Conservation (phyloP, 306 rosid species). For the Quercus alba region DNA sequence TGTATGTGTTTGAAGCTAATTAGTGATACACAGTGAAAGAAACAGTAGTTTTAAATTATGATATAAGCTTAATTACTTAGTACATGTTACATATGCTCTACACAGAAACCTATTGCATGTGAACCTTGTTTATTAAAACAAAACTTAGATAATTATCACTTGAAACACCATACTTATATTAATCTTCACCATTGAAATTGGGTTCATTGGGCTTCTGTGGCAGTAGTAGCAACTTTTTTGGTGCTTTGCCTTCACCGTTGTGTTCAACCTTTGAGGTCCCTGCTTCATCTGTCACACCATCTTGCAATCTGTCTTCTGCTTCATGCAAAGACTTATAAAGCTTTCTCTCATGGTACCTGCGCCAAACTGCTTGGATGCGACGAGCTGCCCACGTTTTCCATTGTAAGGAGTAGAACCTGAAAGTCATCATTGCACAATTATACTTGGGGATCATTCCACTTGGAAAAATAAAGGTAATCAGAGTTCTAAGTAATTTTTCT, state of each 20-base stretch:
- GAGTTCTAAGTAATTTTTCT: neutral
- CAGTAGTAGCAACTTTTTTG: conserved; percentile 25
- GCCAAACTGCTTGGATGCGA: conserved; percentile 77
- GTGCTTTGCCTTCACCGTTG: neutral
- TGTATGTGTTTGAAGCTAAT: too few species aligned
- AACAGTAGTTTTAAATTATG: too few species aligned
- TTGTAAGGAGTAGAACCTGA: conserved; percentile 71
- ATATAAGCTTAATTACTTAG: too few species aligned
- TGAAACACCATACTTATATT: neutral
- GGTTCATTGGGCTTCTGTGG: conserved; percentile 55
- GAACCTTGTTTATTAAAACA: neutral
- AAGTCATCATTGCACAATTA: neutral
- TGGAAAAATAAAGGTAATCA: neutral
- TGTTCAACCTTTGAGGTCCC: conserved; percentile 30
- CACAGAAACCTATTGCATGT: neutral
- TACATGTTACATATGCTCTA: too few species aligned
- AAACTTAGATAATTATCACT: neutral
- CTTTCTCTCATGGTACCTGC: conserved; percentile 47
- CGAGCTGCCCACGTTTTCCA: conserved; percentile 81
- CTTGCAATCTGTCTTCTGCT: conserved; percentile 38
- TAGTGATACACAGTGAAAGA: too few species aligned
- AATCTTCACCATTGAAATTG: conserved; percentile 26
- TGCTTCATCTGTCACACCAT: conserved; percentile 29
- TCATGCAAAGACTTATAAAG: conserved; percentile 32
- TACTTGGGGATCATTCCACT: neutral